A percentile compares a stretch with the other conserved stretches of the same genome.
phyloP scores from a whole-genome alignment of 208 protist genomes.

The Ichthyophonus hoferi region DNA sequence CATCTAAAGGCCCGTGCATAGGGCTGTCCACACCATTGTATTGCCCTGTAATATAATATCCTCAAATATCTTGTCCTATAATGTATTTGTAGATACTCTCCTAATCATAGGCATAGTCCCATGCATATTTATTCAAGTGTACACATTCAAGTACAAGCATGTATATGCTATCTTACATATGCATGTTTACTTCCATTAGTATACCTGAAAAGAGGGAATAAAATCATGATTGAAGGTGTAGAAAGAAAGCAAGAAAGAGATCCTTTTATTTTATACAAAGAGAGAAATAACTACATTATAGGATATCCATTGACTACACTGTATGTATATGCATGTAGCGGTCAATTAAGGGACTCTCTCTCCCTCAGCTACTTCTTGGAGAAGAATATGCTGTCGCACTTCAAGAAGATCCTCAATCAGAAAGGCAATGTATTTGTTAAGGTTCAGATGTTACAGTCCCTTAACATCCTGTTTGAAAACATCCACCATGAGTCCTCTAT shows the following conservation, averaged over 20 bases:
- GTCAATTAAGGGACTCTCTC: no score
- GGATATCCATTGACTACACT: no score
- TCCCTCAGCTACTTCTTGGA: constrained; percentile 34
- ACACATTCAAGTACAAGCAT: background rate
- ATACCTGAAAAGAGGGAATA: background rate
- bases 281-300: background rate
- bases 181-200: background rate
- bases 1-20: no score
- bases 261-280: background rate
- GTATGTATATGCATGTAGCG: no score
- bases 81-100: background rate
- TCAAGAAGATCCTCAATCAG: constrained; percentile 61
- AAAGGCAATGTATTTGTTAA: constrained; percentile 56
- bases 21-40: no score
- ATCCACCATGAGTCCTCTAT: constrained; percentile 57
- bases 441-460: constrained; percentile 69
- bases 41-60: no score
- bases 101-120: background rate
- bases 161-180: background rate
- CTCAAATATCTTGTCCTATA: no score
- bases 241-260: background rate
- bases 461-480: constrained; percentile 71
- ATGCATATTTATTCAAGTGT: background rate
- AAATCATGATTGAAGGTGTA: background rate
- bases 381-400: constrained; percentile 12